Base-by-base conservation (phyloP, 306 rosid genomes). In the Spatholobus suberectus region DNA sequence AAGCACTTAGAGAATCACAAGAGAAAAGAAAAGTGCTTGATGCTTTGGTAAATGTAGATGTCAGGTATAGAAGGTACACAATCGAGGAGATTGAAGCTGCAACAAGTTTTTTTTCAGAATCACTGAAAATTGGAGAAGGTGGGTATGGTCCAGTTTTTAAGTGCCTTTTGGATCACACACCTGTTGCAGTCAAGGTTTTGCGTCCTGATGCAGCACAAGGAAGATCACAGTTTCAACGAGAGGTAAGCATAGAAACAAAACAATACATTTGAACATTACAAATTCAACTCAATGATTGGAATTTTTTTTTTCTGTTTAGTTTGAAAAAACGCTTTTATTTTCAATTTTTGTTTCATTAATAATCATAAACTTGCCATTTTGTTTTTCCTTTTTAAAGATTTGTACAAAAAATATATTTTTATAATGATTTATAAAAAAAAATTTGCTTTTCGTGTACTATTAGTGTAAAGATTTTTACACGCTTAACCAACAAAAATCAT, bases 201-300 rank as follows among this genome's bases (percentile, higher is more conserved):
- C 98, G 98, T 29, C 98, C 98, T 0, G 98, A 95, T 86, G 98
- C 98, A 4, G 88, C 93, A 41, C 98, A 93, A 82, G 98, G 98
- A 84, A 86, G 97, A 81, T 89, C 94, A 40, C 98, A 95, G 79
- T 95, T 95, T 77, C 89, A 92, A 72, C 85, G 94, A 85, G 98
- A 95, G 94, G 98, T 95, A 85, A 88, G 58, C 49, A n/a, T 2
- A 35, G n/a, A 71, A 76, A 47, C 49, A 61, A 51, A 78, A 82
- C 57, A 18, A 8, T 8, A 14, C 29, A 49, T 67, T 29, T 52
- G 6, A 54, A 40, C 46, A 43, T 47, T 0, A 44, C 35, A 15
- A 51, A 58, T 58, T 67, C 43, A 55, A 54, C 54, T 54, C 40
- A 62, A 18, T 4, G 4, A 15, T 32, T 20, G 9, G 35, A 73